Evolutionary conservation across 2,329 filamentous ascomycete species (phyloP).

Genomic region (Penicillium sp.): DNA sequence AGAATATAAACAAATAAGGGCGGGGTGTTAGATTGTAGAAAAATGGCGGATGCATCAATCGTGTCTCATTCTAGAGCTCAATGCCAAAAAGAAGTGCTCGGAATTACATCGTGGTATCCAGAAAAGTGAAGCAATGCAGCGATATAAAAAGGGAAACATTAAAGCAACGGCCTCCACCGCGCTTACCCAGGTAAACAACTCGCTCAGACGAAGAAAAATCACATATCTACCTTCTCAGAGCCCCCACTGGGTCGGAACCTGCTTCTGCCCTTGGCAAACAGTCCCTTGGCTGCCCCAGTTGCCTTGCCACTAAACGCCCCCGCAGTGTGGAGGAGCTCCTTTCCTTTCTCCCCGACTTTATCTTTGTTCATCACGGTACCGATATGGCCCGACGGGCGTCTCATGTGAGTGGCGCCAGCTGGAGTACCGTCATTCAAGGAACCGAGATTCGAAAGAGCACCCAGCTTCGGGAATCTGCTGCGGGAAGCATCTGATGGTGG

Average conservation of each 20-base stretch:
- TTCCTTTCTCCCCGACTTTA: slow-evolving; percentile 78
- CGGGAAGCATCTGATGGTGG: slow-evolving; percentile 35
- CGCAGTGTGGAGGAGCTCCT: slow-evolving; percentile 82
- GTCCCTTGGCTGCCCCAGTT: slow-evolving; percentile 80
- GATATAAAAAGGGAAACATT: slow-evolving; percentile 16
- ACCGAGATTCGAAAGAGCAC: slow-evolving; percentile 33
- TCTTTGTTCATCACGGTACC: slow-evolving; percentile 52
- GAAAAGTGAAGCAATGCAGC: slow-evolving; percentile 18
- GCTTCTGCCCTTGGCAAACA: slow-evolving; percentile 87
- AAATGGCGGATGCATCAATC: slow-evolving; percentile 25
- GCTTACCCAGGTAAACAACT: slow-evolving; percentile 9
- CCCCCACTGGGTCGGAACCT: slow-evolving; percentile 67
- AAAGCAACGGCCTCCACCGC: slow-evolving; percentile 14
- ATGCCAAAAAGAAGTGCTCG: slow-evolving; percentile 22
- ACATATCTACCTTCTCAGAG: slow-evolving; percentile 77
- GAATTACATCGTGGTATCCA: slow-evolving; percentile 37
- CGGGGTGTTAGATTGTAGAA: slow-evolving; percentile 7
- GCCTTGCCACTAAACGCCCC: slow-evolving; percentile 68
- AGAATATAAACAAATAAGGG: slow-evolving; percentile 24
- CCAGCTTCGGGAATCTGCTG: slow-evolving; percentile 45
- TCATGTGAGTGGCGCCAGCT: slow-evolving; percentile 33
- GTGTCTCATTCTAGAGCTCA: slow-evolving; percentile 32
- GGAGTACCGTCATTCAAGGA: slow-evolving; percentile 35
- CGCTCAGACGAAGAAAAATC: slow-evolving; percentile 19
- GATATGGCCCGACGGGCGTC: slow-evolving; percentile 40